These are phyloP conservation scores for Phaeoacremonium minimum DNA, from an alignment of 2,329 filamentous ascomycete genomes.

Conservation along the genomic window DNA sequence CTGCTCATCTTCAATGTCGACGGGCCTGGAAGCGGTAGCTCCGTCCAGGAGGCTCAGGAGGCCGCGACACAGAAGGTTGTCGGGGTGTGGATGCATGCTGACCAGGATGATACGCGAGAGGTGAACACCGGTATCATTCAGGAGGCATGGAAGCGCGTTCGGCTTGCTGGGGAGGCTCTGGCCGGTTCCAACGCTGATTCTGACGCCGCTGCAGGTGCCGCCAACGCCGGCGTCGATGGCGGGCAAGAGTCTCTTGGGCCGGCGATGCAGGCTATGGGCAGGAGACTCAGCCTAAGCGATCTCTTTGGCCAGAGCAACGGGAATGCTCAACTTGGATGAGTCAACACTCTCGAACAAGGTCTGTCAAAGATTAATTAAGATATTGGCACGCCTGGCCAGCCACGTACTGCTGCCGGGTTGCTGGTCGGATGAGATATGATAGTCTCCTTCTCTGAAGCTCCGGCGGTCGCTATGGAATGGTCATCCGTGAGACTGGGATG, in stretches of 20 bases:
- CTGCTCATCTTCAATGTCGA: conserved; percentile 41
- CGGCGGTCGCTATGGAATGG: too few species aligned
- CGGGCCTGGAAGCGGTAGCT: conserved; percentile 23
- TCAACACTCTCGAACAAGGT: too few species aligned
- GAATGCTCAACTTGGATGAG: not conserved
- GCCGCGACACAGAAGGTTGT: conserved; percentile 31
- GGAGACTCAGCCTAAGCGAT: conserved; percentile 38
- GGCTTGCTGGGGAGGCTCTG: conserved; percentile 11
- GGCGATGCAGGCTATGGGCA: conserved; percentile 38
- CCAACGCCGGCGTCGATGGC: too few species aligned
- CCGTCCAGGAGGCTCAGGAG: conserved; percentile 6
- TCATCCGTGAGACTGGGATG: too few species aligned
- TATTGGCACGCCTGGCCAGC: too few species aligned
- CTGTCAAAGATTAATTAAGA: too few species aligned
- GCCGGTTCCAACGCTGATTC: conserved; percentile 9
- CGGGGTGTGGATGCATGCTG: conserved; percentile 50
- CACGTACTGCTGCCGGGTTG: too few species aligned
- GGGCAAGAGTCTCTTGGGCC: conserved; percentile 22
- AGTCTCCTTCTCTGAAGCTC: too few species aligned
- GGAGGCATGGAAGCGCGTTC: conserved; percentile 31
- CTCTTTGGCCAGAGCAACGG: conserved; percentile 33
- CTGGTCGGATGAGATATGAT: too few species aligned
- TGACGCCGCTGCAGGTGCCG: conserved; percentile 6
- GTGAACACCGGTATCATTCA: conserved; percentile 26
- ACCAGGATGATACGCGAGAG: conserved; percentile 13